Base-by-base conservation (phyloP, 805 yeast genomes). In the Ogataea minuta region DNA sequence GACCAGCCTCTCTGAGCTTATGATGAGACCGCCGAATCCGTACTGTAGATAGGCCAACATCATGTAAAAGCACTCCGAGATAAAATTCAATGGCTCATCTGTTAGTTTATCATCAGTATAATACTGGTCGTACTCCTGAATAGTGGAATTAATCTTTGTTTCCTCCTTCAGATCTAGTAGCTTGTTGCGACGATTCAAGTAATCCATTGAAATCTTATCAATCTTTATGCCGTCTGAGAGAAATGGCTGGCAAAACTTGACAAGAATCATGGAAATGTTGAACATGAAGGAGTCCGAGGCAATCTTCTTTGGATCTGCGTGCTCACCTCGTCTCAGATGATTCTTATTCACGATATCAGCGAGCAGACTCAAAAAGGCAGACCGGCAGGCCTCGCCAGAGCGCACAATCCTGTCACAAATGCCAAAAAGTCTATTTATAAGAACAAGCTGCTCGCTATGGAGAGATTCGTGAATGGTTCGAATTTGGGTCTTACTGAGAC, bases 41-140 rank as follows among this genome's bases (percentile, higher is more conserved):
- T 84, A 93, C 50, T 91, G 90, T 34, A 87, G 62, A 58, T 83
- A 89, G 0, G 95, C 79, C 36, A 84, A 68, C 5, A 90, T 78
- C 40, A 93, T 59, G 54, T 73, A 93, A 61, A 89, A 93, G 53
- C 95, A 83, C 49, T 91, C 93, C 7, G 96, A 80, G n/a, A 93
- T 87, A 59, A 93, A 93, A 54, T 93, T 91, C 25, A 60, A 34
- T 26, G 56, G 47, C 20, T 72, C 59, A 45, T 60, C 57, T n/a
- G 60, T 56, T 9, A 40, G 25, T 26, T 34, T 36, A 9, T 64
- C 59, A 2, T 62, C 52, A 5, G 70, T 62, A 53, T 75, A 77
- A 51, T 74, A 78, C 34, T 75, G 78, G 34, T 72, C 71, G 4
- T 87, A 83, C 52, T 85, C 93, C 41, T 74, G 74, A 31, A 76